phyloP scores from a whole-genome alignment of 1,139 yeast species.

The Suhomyces ambrosiae region DNA sequence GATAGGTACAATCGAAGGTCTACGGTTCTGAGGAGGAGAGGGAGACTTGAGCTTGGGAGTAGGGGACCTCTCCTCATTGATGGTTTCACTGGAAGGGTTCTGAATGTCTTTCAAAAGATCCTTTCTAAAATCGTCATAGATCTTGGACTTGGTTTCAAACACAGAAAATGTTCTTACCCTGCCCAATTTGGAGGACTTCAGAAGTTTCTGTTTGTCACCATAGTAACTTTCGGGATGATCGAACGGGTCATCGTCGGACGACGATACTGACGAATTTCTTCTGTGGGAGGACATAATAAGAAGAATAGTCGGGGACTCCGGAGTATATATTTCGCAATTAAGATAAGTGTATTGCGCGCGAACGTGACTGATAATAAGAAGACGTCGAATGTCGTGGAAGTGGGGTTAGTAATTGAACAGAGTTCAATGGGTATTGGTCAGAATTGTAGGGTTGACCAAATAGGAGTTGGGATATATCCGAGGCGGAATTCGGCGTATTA shows the following conservation, averaged over 20 bases:
- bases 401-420: too few relatives aligned
- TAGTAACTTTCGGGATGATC: conserved; percentile 71
- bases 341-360: not conserved
- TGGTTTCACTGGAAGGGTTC: conserved; percentile 3
- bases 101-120: conserved; percentile 2
- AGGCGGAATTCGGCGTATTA: too few relatives aligned
- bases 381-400: too few relatives aligned
- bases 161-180: conserved; percentile 57
- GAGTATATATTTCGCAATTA: conserved; percentile 1
- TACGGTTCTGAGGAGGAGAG: conserved; percentile 13
- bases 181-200: conserved; percentile 40
- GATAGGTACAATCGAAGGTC: conserved; percentile 39
- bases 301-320: conserved; percentile 1
- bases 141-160: conserved; percentile 30
- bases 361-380: too few relatives aligned
- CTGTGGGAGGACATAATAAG: conserved; percentile 8
- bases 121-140: conserved; percentile 16
- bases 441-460: too few relatives aligned
- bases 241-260: conserved; percentile 59
- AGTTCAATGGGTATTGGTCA: too few relatives aligned
- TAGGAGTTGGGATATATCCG: too few relatives aligned
- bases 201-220: conserved; percentile 63
- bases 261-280: conserved; percentile 35
- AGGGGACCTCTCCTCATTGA: conserved; percentile 7
- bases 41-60: conserved; percentile 14